These are phyloP conservation scores for Aspergillus ellipticus DNA, from an alignment of 495 filamentous ascomycete genomes.

Conservation along the genomic window DNA sequence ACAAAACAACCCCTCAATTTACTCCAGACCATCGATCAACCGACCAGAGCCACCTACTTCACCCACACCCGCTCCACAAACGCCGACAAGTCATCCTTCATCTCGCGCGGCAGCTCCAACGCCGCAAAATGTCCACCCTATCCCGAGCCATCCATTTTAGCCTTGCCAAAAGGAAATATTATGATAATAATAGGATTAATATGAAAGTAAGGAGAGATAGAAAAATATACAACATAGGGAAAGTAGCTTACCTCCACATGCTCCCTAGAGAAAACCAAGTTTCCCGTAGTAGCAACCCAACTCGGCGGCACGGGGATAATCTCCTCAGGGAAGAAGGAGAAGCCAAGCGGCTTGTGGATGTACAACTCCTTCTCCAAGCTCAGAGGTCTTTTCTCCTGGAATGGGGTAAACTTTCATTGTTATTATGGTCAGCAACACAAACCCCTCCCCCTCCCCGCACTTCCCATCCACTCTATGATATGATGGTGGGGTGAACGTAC, in stretches of 20 bases:
- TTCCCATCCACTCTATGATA: conserved; percentile 12
- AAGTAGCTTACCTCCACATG: conserved; percentile 14
- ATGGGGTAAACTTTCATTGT: neutral
- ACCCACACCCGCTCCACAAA: conserved; percentile 48
- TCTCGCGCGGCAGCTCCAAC: conserved; percentile 15
- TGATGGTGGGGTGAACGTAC: conserved; percentile 13
- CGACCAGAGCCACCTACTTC: no score
- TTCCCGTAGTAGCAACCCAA: conserved; percentile 47
- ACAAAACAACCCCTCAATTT: no score
- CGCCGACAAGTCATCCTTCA: conserved; percentile 56
- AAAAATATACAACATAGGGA: no score
- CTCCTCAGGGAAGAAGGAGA: conserved; percentile 55
- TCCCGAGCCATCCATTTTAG: neutral
- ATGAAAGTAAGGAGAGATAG: no score
- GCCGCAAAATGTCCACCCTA: conserved; percentile 39
- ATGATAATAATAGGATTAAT: no score
- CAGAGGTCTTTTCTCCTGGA: neutral
- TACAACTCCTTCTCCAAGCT: conserved; percentile 26
- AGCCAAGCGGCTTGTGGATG: conserved; percentile 57
- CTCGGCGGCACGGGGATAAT: conserved; percentile 44
- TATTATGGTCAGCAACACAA: no score
- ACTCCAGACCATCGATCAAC: no score
- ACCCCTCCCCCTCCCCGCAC: no score
- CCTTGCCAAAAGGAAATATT: no score
- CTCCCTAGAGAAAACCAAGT: conserved; percentile 42